Conservation (phyloP, 2,329 filamentous ascomycete species). For the Cytospora chrysosperma region DNA sequence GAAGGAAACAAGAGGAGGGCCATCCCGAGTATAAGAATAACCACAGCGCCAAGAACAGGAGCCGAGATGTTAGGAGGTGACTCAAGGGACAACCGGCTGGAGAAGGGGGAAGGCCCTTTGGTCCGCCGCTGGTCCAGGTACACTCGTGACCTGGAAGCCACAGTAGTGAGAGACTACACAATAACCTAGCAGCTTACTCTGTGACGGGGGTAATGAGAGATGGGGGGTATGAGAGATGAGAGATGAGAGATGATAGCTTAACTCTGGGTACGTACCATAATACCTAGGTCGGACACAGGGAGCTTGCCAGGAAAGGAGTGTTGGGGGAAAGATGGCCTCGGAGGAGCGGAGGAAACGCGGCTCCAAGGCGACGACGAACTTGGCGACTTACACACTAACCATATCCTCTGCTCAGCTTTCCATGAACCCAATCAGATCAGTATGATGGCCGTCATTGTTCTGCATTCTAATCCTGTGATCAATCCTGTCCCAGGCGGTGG, state of each 20-base stretch:
- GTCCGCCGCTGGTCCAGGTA: constrained; percentile 21
- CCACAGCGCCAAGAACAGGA: neutral
- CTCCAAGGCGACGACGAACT: neutral
- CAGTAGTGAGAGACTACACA: neutral
- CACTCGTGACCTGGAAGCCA: constrained; percentile 2
- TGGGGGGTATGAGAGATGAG: no score
- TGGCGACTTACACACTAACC: neutral
- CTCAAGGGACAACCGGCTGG: constrained; percentile 13
- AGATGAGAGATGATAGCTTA: neutral
- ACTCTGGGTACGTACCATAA: neutral
- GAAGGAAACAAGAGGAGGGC: constrained; percentile 3
- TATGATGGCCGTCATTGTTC: neutral
- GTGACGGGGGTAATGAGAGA: no score
- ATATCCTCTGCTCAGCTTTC: neutral
- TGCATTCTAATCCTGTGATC: neutral
- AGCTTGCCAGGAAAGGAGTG: constrained; percentile 9
- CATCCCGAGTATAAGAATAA: constrained; percentile 4
- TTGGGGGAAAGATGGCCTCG: constrained; percentile 18
- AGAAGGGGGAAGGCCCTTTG: constrained; percentile 20
- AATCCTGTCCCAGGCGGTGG: neutral
- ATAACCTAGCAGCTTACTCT: no score
- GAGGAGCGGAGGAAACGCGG: constrained; percentile 19
- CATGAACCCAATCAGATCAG: neutral
- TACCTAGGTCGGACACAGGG: constrained; percentile 19
- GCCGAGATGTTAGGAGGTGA: constrained; percentile 6